Conservation (phyloP, 2,329 filamentous ascomycete species). For the Didymella sp. region DNA sequence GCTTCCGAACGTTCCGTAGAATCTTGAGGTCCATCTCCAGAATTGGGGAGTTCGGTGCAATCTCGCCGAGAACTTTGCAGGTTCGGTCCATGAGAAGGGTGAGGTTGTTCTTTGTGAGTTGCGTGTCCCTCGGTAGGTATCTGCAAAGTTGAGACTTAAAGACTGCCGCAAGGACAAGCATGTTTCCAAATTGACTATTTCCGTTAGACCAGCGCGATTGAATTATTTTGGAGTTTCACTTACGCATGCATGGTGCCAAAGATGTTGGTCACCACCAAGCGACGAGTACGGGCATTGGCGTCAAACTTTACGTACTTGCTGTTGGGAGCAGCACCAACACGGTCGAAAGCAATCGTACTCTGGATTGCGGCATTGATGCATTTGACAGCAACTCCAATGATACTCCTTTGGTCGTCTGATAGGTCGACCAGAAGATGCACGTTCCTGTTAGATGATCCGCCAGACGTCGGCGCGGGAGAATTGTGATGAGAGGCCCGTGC, state of each 20-base stretch:
- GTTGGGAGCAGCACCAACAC: conserved; percentile 54
- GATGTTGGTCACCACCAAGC: conserved; percentile 90
- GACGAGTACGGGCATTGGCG: conserved; percentile 61
- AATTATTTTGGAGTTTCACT: conserved; percentile 25
- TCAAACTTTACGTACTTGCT: conserved; percentile 54
- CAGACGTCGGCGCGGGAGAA: conserved; percentile 57
- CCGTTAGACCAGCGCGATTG: conserved; percentile 15
- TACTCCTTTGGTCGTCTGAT: conserved; percentile 32
- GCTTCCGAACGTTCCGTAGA: conserved; percentile 57
- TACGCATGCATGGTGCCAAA: conserved; percentile 57
- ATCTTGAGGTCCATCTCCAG: conserved; percentile 78
- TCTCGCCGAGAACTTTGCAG: conserved; percentile 74
- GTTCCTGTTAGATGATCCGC: conserved; percentile 25
- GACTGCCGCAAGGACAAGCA: conserved; percentile 85
- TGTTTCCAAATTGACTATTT: conserved; percentile 90
- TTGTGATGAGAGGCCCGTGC: conserved; percentile 31
- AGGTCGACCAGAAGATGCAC: conserved; percentile 41
- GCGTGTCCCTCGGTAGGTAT: conserved; percentile 38
- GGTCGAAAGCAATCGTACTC: conserved; percentile 84
- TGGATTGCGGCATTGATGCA: conserved; percentile 70
- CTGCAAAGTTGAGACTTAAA: conserved; percentile 64
- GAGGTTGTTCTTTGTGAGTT: conserved; percentile 37
- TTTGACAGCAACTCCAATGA: conserved; percentile 38
- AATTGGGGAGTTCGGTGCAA: conserved; percentile 76
- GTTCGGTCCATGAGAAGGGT: conserved; percentile 58